Evolutionary conservation across 1,139 yeast species (phyloP), one percentile per base, ranked within the genome.

Genomic region (Tardiomyces digboiensis): DNA sequence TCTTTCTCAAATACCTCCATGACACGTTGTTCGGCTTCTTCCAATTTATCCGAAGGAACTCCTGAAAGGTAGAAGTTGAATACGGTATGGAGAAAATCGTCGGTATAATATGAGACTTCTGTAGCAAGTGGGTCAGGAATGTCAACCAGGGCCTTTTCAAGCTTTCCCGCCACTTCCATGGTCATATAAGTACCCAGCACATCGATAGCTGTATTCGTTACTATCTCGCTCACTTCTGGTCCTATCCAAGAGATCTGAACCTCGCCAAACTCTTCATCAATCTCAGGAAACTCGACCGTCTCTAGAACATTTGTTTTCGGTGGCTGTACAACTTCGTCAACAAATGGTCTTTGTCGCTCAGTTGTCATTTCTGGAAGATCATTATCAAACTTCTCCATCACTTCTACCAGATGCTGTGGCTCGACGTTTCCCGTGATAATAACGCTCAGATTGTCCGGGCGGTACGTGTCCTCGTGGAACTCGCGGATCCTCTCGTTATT

Each of bases 251-350:
- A 69, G 29, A 91, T 66, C 26, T 75, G 60, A 1, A 86, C 60
- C 55, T 86, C 95, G 23, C 96, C 95, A 65, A 80, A 77, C 6
- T 85, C 72, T 61, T 88, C 97, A 58, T 88, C 97, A 45, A 77
- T 74, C 54, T 91, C 97, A 1, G 98, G 96, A 58, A 91, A 91
- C 48, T 79, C 82, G 26, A 88, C 75, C 8, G 68, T 71, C 41
- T 75, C 72, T 16, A 74, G 66, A 13, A 66, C 57, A 2, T 59
- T 54, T 44, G 67, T 53, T 2, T 55, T 42, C 16, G 72, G 61
- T 4, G 72, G 68, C 10, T 68, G 66, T 37, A 72, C 74, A 12
- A 59, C 57, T n/a, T 66, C 64, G 56, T 88, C 96, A 12, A 88
- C 78, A 65, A 89, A 91, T 13, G 97, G 97, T 49, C 97, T 72